Evolutionary conservation across 2,329 filamentous ascomycete genomes (phyloP).

Genomic region (Coniochaeta sp.): DNA sequence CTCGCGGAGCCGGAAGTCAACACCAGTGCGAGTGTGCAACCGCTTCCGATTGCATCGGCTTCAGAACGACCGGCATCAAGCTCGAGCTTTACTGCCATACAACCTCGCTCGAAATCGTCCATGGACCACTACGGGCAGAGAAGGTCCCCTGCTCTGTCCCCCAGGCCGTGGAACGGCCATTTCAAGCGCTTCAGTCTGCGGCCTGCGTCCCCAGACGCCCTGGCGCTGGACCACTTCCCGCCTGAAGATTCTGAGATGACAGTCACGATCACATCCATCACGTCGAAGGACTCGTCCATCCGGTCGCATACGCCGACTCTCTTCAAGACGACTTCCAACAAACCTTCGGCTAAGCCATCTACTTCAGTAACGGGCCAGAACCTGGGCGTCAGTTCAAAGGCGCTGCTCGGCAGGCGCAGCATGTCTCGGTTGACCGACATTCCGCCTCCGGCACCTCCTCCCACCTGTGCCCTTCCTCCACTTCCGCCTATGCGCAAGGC

Average conservation of each 20-base stretch:
- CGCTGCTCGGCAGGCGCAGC: conserved; percentile 31
- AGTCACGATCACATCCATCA: background rate
- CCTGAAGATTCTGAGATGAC: background rate
- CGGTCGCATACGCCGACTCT: background rate
- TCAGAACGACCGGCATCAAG: background rate
- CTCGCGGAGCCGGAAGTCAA: background rate
- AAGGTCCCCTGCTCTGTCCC: conserved; percentile 10
- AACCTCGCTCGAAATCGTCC: conserved; percentile 22
- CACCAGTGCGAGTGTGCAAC: background rate
- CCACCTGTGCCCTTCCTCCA: conserved; percentile 47
- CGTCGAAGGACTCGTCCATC: background rate
- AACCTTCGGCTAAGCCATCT: background rate
- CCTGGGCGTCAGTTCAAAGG: conserved; percentile 14
- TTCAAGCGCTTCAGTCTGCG: conserved; percentile 15
- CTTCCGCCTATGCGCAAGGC: conserved; percentile 29
- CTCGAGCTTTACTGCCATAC: background rate
- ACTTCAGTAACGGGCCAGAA: conserved; percentile 11
- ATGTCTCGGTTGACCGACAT: conserved; percentile 43
- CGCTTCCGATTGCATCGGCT: background rate
- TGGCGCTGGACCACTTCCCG: conserved; percentile 4
- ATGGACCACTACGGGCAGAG: conserved; percentile 21
- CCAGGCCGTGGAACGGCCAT: conserved; percentile 7
- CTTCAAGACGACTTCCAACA: conserved; percentile 13
- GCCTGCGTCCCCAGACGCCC: conserved; percentile 9
- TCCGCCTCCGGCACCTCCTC: conserved; percentile 47